These are phyloP conservation scores for Kazachstania martiniae DNA, from an alignment of 805 yeast genomes.

Conservation along the genomic window DNA sequence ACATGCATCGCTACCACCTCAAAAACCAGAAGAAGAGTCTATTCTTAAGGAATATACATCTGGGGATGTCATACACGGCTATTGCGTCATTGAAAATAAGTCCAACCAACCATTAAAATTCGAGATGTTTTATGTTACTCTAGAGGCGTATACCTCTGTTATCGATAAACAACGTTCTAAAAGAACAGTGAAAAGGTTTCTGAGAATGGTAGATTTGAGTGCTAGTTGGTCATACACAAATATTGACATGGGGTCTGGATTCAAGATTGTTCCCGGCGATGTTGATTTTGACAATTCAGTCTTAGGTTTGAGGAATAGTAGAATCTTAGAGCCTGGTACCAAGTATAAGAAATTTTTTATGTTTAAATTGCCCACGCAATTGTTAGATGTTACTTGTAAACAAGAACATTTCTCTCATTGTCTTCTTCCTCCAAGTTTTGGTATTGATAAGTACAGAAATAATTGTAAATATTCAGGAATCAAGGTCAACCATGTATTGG, in stretches of 20 bases:
- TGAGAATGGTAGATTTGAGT: slow-evolving; percentile 40
- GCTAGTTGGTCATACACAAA: slow-evolving; percentile 40
- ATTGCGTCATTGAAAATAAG: slow-evolving; percentile 33
- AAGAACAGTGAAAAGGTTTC: slow-evolving; percentile 26
- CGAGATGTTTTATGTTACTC: slow-evolving; percentile 46
- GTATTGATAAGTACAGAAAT: slow-evolving; percentile 24
- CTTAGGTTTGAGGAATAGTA: slow-evolving; percentile 35
- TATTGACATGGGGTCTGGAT: slow-evolving; percentile 40
- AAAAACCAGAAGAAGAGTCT: slow-evolving; percentile 21
- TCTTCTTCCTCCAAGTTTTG: slow-evolving; percentile 33
- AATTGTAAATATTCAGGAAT: slow-evolving; percentile 17
- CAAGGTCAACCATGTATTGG: slow-evolving; percentile 31
- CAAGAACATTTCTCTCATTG: slow-evolving; percentile 29
- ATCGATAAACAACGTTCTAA: slow-evolving; percentile 10
- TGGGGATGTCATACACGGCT: slow-evolving; percentile 47
- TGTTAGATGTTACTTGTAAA: slow-evolving; percentile 43
- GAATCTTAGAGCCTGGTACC: slow-evolving; percentile 35
- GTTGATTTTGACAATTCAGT: slow-evolving; percentile 20
- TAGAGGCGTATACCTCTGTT: slow-evolving; percentile 39
- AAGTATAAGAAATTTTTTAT: slow-evolving; percentile 47
- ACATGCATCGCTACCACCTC: slow-evolving; percentile 13
- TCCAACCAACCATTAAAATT: slow-evolving; percentile 36
- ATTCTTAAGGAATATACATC: slow-evolving; percentile 38
- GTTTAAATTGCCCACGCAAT: slow-evolving; percentile 42
- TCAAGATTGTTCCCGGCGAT: slow-evolving; percentile 11